Evolutionary conservation across 2,329 filamentous ascomycete genomes (phyloP).

Genomic region (Phaeosphaeria sp.): DNA sequence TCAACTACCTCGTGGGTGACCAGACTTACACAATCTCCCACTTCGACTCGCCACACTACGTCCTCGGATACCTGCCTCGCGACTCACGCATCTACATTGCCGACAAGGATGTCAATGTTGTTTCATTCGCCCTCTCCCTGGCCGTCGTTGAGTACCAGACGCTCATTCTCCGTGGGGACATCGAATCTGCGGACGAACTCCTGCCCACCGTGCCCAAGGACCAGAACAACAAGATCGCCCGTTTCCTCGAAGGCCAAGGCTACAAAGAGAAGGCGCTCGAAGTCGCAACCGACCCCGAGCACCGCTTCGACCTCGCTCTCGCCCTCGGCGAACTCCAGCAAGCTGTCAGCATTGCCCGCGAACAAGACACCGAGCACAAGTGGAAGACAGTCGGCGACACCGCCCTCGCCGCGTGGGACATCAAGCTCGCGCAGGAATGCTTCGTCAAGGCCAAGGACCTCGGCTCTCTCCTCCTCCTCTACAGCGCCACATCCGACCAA

Average conservation of each 20-base stretch:
- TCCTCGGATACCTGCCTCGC: slow-evolving; percentile 91
- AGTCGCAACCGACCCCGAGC: slow-evolving; percentile 91
- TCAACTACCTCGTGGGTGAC: slow-evolving; percentile 97
- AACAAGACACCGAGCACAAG: slow-evolving; percentile 91
- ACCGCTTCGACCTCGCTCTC: slow-evolving; percentile 93
- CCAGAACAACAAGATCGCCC: slow-evolving; percentile 96
- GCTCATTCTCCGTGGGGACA: slow-evolving; percentile 88
- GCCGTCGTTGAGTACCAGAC: slow-evolving; percentile 97
- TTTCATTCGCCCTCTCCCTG: slow-evolving; percentile 88
- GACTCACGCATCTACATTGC: slow-evolving; percentile 95
- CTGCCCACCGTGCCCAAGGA: slow-evolving; percentile 85
- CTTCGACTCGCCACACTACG: slow-evolving; percentile 94
- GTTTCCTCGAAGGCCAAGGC: slow-evolving; percentile 95
- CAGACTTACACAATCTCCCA: slow-evolving; percentile 98
- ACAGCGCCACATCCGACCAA: slow-evolving; percentile 83
- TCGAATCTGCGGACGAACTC: slow-evolving; percentile 88
- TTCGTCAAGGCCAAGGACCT: slow-evolving; percentile 91
- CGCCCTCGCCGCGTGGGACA: slow-evolving; percentile 84
- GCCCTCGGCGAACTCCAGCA: slow-evolving; percentile 83
- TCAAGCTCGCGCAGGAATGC: slow-evolving; percentile 88
- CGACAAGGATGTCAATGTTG: slow-evolving; percentile 93
- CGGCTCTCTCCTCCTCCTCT: slow-evolving; percentile 84
- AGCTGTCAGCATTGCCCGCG: slow-evolving; percentile 81
- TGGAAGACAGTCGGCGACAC: slow-evolving; percentile 98
- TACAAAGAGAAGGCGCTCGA: slow-evolving; percentile 95